A percentile compares a stretch with the other conserved stretches of the same genome.
These are phyloP conservation scores for Viola pubescens DNA, from an alignment of 441 rosid genomes.

Conservation along the genomic window DNA sequence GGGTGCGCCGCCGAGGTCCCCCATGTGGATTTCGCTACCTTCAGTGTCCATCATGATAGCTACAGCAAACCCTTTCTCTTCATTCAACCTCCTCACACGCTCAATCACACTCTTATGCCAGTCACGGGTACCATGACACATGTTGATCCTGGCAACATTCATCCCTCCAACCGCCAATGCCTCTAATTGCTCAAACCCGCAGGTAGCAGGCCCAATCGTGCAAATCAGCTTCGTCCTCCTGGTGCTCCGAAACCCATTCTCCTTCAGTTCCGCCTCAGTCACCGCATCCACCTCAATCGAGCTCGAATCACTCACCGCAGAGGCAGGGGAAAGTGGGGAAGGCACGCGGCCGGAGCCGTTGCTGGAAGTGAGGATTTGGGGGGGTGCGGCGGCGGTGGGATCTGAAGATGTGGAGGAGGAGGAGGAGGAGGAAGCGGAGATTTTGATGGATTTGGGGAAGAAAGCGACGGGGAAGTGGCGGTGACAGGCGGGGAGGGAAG, in stretches of 20 bases:
- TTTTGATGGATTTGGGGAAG: constrained; percentile 22
- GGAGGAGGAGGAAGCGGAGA: no score
- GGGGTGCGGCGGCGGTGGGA: constrained; percentile 25
- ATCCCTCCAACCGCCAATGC: constrained; percentile 91
- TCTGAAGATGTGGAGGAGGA: constrained; percentile 33
- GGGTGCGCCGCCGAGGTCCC: constrained; percentile 81
- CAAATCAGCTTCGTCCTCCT: constrained; percentile 91
- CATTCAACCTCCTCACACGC: constrained; percentile 72
- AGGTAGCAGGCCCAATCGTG: constrained; percentile 89
- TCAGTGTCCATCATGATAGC: constrained; percentile 99
- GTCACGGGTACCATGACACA: constrained; percentile 93
- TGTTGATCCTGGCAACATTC: constrained; percentile 90
- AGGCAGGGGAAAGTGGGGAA: constrained; percentile 12
- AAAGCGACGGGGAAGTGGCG: constrained; percentile 27
- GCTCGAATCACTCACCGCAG: constrained; percentile 27
- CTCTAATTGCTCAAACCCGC: constrained; percentile 79
- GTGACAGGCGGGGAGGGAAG: constrained; percentile 28
- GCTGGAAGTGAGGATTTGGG: constrained; percentile 39
- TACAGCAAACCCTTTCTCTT: constrained; percentile 90
- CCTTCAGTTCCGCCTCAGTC: constrained; percentile 85
- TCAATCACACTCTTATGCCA: constrained; percentile 82
- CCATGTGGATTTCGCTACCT: constrained; percentile 99
- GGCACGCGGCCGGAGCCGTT: constrained; percentile 29
- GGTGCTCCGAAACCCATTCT: constrained; percentile 98
- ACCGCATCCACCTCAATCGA: constrained; percentile 81